These are phyloP conservation scores for Przewalskia tangutica DNA, from an alignment of 257 asterid genomes.

Conservation along the genomic window DNA sequence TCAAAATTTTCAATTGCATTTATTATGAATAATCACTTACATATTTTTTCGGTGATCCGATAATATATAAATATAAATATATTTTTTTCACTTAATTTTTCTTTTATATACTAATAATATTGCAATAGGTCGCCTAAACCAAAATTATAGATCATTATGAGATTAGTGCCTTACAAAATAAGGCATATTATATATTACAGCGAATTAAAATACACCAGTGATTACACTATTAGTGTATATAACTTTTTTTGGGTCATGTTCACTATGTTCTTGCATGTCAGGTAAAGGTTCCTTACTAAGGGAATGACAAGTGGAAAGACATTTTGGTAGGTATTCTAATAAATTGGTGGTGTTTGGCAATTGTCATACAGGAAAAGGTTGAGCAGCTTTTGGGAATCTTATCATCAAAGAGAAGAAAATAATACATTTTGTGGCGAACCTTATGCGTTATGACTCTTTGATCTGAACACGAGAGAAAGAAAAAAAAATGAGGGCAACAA, in stretches of 20 bases:
- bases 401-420: constrained; percentile 44
- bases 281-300: background rate
- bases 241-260: constrained; percentile 14
- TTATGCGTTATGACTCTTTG: constrained; percentile 37
- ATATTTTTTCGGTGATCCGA: background rate
- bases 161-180: background rate
- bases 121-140: no score
- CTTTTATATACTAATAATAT: no score
- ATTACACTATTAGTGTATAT: background rate
- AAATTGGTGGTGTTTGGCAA: constrained; percentile 26
- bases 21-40: no score
- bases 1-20: background rate
- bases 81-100: background rate
- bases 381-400: constrained; percentile 41
- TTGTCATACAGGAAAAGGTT: constrained; percentile 23
- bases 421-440: constrained; percentile 64
- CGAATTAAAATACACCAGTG: background rate
- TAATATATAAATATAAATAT: no score
- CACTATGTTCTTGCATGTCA: constrained; percentile 14
- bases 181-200: background rate
- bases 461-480: constrained; percentile 30
- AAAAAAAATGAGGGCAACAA: constrained; percentile 34
- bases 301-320: constrained; percentile 20
- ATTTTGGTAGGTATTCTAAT: constrained; percentile 47
- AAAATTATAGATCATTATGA: background rate